Percentiles rank a stretch among this genome's conserved stretches.
phyloP scores from a whole-genome alignment of 2,329 filamentous ascomycete genomes.

The Aspergillus pseudonomiae region DNA sequence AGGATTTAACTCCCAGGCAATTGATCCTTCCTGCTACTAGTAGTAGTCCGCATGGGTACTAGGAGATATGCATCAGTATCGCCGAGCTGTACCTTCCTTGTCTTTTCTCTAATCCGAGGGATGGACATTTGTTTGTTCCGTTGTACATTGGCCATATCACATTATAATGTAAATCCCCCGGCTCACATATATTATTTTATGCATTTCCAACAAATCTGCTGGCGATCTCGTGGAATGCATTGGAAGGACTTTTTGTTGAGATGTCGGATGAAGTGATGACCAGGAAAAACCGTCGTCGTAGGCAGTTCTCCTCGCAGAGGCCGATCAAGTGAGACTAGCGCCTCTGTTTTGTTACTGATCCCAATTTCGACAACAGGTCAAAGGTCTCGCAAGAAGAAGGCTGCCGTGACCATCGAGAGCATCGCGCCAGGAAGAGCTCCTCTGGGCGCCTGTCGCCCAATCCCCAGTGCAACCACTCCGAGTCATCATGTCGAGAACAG shows the following conservation, averaged over 20 bases:
- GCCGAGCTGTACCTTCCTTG: neutral
- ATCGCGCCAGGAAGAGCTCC: conserved; percentile 22
- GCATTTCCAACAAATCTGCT: neutral
- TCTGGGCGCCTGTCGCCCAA: conserved; percentile 10
- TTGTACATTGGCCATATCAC: neutral
- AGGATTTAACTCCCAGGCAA: neutral
- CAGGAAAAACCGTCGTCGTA: conserved; percentile 14
- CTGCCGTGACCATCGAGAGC: conserved; percentile 16
- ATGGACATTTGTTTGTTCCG: neutral
- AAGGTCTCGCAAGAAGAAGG: conserved; percentile 19
- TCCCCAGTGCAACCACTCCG: neutral
- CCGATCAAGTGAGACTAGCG: neutral
- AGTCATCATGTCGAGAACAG: neutral
- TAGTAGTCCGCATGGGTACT: neutral
- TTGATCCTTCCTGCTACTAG: neutral
- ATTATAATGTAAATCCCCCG: neutral
- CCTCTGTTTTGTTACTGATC: neutral
- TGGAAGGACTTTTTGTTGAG: neutral
- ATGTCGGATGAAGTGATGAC: conserved; percentile 16
- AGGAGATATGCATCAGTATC: neutral
- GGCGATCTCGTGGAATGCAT: neutral
- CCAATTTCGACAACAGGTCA: conserved; percentile 8
- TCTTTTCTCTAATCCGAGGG: neutral
- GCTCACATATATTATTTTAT: neutral
- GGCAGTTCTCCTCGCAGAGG: neutral